These are phyloP conservation scores for Somion occarium DNA, from an alignment of 1,284 basidiomycete species.

Conservation along the genomic window DNA sequence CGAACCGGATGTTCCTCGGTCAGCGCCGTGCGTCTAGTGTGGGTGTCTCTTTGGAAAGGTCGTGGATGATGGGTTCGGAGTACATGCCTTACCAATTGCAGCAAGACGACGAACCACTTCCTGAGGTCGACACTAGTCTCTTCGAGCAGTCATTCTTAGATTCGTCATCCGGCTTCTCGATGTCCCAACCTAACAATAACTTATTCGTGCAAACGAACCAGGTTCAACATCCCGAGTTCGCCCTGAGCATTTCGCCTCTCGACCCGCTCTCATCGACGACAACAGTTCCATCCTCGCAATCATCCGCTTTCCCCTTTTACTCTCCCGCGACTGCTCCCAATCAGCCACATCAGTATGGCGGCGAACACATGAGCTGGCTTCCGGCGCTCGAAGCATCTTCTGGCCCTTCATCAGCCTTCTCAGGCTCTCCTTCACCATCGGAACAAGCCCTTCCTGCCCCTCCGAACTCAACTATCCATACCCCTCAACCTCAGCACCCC, in stretches of 20 bases:
- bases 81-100: slow-evolving; percentile 24
- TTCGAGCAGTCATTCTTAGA: slow-evolving; percentile 45
- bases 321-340: background rate
- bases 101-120: slow-evolving; percentile 41
- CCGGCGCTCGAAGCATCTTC: slow-evolving; percentile 16
- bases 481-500: slow-evolving; percentile 30
- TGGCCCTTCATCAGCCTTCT: slow-evolving; percentile 38
- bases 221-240: slow-evolving; percentile 19
- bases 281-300: slow-evolving; percentile 5
- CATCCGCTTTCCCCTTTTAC: slow-evolving; percentile 11
- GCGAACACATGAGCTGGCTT: background rate
- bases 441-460: slow-evolving; percentile 28
- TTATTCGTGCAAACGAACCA: slow-evolving; percentile 9
- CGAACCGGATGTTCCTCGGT: slow-evolving; percentile 32
- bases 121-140: slow-evolving; percentile 45
- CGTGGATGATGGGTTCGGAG: slow-evolving; percentile 20
- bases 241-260: slow-evolving; percentile 25
- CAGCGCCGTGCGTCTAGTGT: slow-evolving; percentile 40
- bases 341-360: background rate
- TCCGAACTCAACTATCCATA: slow-evolving; percentile 15
- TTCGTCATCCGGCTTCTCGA: slow-evolving; percentile 26
- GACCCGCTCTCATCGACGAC: slow-evolving; percentile 16
- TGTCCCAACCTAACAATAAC: slow-evolving; percentile 9
- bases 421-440: slow-evolving; percentile 40
- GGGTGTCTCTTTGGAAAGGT: slow-evolving; percentile 19